Percentiles rank a stretch among this genome's conserved stretches.
Conservation (phyloP, 2,329 filamentous ascomycete species). For the Thelonectria blattea region DNA sequence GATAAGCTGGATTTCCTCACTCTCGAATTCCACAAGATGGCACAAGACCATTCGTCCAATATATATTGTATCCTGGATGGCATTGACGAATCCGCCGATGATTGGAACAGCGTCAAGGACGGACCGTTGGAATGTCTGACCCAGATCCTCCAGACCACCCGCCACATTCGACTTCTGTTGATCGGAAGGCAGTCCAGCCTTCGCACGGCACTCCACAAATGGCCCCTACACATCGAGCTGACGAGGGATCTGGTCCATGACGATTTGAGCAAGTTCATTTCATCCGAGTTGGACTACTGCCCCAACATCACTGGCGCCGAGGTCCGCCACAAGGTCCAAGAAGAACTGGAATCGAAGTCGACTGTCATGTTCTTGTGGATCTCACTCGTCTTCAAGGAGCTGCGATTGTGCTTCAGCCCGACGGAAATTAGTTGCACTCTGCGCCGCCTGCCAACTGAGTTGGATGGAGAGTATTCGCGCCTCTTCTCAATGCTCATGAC, state of each 20-base stretch:
- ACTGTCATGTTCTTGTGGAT: slow-evolving; percentile 2
- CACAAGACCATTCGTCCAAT: too few species aligned
- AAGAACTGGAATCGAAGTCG: background rate
- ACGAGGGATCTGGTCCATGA: background rate
- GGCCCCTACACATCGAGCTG: slow-evolving; percentile 4
- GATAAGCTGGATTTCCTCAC: background rate
- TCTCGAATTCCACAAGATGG: too few species aligned
- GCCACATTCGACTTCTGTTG: slow-evolving; percentile 3
- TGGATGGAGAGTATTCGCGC: background rate
- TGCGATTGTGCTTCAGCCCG: background rate
- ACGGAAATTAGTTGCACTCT: background rate
- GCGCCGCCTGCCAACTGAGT: background rate
- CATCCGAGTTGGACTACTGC: slow-evolving; percentile 3
- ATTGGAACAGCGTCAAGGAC: background rate
- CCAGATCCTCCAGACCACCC: background rate
- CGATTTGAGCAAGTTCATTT: slow-evolving; percentile 1
- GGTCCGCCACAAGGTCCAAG: background rate
- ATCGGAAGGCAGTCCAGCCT: background rate
- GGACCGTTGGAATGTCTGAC: background rate
- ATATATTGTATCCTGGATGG: background rate
- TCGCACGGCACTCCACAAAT: background rate
- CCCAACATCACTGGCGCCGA: background rate
- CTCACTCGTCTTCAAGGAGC: background rate
- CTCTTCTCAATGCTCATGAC: background rate
- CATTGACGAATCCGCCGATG: background rate